A percentile compares a stretch with the other conserved stretches of the same genome.
Conservation (phyloP, 2,329 filamentous ascomycete species). For the Aschersonia sp. region DNA sequence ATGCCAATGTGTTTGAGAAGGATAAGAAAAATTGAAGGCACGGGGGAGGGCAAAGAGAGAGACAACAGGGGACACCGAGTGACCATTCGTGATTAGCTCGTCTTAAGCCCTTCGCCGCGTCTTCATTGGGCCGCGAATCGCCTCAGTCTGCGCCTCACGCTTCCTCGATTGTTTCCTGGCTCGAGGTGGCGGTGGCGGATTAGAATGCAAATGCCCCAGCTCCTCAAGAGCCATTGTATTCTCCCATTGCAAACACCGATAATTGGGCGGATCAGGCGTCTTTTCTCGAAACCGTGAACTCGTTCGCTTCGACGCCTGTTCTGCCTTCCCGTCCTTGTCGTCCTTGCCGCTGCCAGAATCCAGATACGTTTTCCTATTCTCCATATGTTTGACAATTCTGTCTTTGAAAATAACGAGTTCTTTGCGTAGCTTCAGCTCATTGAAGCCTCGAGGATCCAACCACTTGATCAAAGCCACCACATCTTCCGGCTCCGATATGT, state of each 20-base stretch:
- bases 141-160: conserved; percentile 26
- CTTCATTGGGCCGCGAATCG: conserved; percentile 13
- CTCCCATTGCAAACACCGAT: conserved; percentile 38
- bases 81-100: background rate
- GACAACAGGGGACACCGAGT: background rate
- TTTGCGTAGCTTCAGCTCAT: conserved; percentile 78
- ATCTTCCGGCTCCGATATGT: conserved; percentile 66
- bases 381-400: conserved; percentile 67
- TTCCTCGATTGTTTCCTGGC: conserved; percentile 37
- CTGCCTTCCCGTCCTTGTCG: conserved; percentile 21
- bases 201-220: conserved; percentile 41
- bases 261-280: conserved; percentile 28
- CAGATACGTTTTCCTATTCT: conserved; percentile 59
- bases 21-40: background rate
- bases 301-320: conserved; percentile 22
- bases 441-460: conserved; percentile 75
- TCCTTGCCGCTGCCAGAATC: conserved; percentile 22
- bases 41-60: background rate
- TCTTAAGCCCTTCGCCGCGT: conserved; percentile 12
- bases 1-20: too few species aligned
- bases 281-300: conserved; percentile 31
- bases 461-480: conserved; percentile 71
- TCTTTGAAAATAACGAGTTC: conserved; percentile 67
- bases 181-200: conserved; percentile 36
- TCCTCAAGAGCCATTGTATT: conserved; percentile 44